Evolutionary conservation across 2,329 filamentous ascomycete genomes (phyloP).

Genomic region (Colletotrichum lini): DNA sequence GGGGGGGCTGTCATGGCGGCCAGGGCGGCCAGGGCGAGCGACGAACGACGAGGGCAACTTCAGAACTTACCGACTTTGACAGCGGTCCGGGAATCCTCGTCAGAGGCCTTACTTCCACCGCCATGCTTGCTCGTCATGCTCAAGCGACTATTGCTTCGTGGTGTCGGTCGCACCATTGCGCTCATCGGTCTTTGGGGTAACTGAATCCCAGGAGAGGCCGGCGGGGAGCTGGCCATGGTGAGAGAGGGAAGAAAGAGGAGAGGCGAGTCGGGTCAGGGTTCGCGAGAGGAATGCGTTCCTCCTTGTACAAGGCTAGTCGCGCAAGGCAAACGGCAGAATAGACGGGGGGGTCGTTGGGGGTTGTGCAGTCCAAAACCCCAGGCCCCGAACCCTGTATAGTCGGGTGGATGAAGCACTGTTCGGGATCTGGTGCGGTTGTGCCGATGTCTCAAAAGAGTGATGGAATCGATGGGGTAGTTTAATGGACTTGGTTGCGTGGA

Average conservation of each 20-base stretch:
- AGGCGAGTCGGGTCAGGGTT: slow-evolving; percentile 34
- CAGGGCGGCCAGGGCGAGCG: slow-evolving; percentile 5
- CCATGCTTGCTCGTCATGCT: slow-evolving; percentile 84
- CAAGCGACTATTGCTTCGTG: slow-evolving; percentile 85
- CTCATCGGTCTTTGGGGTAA: slow-evolving; percentile 81
- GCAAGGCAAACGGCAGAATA: slow-evolving; percentile 21
- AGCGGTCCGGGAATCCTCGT: slow-evolving; percentile 90
- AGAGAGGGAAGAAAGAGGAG: slow-evolving; percentile 43
- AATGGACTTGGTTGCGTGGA: slow-evolving; percentile 30
- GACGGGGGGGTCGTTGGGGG: slow-evolving; percentile 31
- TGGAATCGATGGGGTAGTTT: slow-evolving; percentile 26
- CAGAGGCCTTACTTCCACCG: slow-evolving; percentile 85
- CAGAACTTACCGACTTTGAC: slow-evolving; percentile 92
- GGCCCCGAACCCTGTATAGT: slow-evolving; percentile 33
- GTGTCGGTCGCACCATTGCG: slow-evolving; percentile 81
- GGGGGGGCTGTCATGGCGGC: slow-evolving; percentile 24
- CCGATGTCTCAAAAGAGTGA: slow-evolving; percentile 35
- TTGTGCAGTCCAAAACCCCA: slow-evolving; percentile 27
- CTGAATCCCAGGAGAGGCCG: slow-evolving; percentile 71
- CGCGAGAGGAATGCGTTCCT: slow-evolving; percentile 26
- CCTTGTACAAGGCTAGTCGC: slow-evolving; percentile 34
- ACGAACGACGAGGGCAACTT: slow-evolving; percentile 10
- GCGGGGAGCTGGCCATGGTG: slow-evolving; percentile 78
- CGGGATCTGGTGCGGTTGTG: slow-evolving; percentile 27
- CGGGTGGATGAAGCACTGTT: slow-evolving; percentile 33